Evolutionary conservation across 495 filamentous ascomycete genomes (phyloP), one percentile per base, ranked within the genome.

Genomic region (Xylaria castorea): DNA sequence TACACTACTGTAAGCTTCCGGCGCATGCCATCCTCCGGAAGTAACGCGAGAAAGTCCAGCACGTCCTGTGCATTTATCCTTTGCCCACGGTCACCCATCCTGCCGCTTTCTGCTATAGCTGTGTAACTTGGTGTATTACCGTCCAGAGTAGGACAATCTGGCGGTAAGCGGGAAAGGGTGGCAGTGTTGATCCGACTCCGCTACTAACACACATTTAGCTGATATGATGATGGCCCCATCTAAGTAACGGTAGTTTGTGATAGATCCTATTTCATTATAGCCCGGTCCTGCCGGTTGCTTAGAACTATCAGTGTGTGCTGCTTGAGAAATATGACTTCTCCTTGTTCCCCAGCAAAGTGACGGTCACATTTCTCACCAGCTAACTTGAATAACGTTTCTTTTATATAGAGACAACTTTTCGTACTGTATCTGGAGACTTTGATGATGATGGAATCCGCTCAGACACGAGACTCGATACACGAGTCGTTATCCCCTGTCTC

Each of bases 401-500:
- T 2, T 18, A 18, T 46, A 46, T 5, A 48, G 16, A n/a, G 44
- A 48, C n/a, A n/a, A 18, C 1, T 48, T 5, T n/a, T n/a, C 44
- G 16, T 48, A 18, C 44, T 48, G 44, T 1, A 48, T 18, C 18
- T n/a, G 1, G 44, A 18, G 18, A 48, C 5, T 6, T 20, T 2
- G 44, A 38, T 32, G 32, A 38, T 18, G n/a, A 61, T 61, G 57
- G 57, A 32, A 38, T 5, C 32, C 18, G 1, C 27, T n/a, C 57
- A 61, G 27, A 38, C 32, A 32, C 14, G 25, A 34, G 55, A 48
- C 16, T 48, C 44, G 18, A 48, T 48, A 6, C 18, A 6, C 16
- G 44, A 48, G 16, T 61, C 57, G 2, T 6, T 61, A 61, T 61
- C 57, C 38, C 57, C 57, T 7, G 57, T 18, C 32, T 61, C 57